Evolutionary conservation across 2,329 filamentous ascomycete species (phyloP), one percentile per base, ranked within the genome.

Genomic region (Fusarium metavorans): DNA sequence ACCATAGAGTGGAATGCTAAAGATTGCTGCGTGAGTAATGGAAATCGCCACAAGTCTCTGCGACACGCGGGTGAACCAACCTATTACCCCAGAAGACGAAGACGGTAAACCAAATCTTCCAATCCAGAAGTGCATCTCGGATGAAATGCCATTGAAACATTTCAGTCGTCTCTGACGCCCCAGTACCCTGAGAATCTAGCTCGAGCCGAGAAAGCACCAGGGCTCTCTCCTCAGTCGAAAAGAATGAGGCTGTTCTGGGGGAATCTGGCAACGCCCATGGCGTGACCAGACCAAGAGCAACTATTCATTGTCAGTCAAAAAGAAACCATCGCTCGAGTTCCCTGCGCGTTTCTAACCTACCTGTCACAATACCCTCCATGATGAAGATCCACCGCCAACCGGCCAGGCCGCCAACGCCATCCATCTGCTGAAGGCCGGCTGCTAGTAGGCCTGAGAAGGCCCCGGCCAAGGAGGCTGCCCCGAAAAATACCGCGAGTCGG

Each of bases 381-480:
- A 66, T 63, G n/a, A 70, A 63, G 5, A 70, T 66, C 67, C 67
- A 70, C 32, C 63, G 50, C 67, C 67, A 70, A 2, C 63, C 67
- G 20, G 43, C 48, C 9, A 70, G 23, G 5, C 41, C 34, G 1
- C 62, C 65, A 30, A 67, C 48, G 9, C 58, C 58, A 14, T 67
- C 59, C 65, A 67, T 67, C 52, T 63, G 35, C 52, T 63, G 37
- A 30, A 67, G 20, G 8, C 32, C 59, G 20, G 45, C 45, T 13
- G 65, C 65, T 25, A 67, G 23, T 4, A 67, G 65, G 4, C 58
- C 65, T 9, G 65, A 67, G 59, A 54, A 67, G 18, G 65, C 65
- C 9, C 65, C 65, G 6, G 65, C 58, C 58, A 67, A 35, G 6
- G 65, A 67, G 3, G 65, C 65, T 5, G 65, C 65, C 18, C 48